These are phyloP conservation scores for Fusarium verrucosum DNA, from an alignment of 2,329 filamentous ascomycete genomes.

Conservation along the genomic window DNA sequence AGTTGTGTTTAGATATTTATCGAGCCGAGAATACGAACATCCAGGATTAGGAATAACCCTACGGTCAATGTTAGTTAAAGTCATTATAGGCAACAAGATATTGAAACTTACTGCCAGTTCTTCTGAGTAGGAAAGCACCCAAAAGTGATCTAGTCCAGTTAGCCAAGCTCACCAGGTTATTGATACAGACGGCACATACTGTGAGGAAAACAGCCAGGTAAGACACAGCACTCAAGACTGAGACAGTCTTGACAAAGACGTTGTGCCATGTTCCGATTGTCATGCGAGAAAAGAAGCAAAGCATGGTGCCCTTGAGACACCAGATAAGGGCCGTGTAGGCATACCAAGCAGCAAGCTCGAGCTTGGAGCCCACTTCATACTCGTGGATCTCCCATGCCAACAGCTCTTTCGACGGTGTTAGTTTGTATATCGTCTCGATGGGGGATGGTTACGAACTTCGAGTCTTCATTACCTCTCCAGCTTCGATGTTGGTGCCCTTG, in stretches of 20 bases:
- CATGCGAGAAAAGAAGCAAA: constrained; percentile 46
- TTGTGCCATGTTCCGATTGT: constrained; percentile 43
- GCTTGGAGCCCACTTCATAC: constrained; percentile 48
- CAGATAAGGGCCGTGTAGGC: constrained; percentile 51
- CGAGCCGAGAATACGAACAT: not conserved
- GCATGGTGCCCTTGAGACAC: constrained; percentile 46
- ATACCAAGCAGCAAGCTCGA: constrained; percentile 54
- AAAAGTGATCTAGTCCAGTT: constrained; percentile 22
- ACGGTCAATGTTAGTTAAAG: fast-evolving
- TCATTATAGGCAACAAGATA: fast-evolving
- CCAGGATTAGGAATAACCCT: constrained; percentile 33
- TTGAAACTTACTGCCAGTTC: constrained; percentile 33
- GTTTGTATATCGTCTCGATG: not conserved
- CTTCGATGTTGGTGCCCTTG: constrained; percentile 39
- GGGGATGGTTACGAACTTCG: not conserved
- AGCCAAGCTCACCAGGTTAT: not conserved
- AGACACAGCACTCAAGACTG: not conserved
- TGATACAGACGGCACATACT: not conserved
- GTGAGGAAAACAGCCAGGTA: constrained; percentile 37
- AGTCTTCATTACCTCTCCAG: not conserved
- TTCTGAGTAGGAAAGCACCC: constrained; percentile 35
- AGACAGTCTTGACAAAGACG: constrained; percentile 33
- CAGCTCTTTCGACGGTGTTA: constrained; percentile 23
- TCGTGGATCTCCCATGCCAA: constrained; percentile 43
- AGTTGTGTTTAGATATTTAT: fast-evolving